Evolutionary conservation across 352 stramenopile genomes (phyloP), one percentile per base, ranked within the genome.

Genomic region (Pythium brachiatum): DNA sequence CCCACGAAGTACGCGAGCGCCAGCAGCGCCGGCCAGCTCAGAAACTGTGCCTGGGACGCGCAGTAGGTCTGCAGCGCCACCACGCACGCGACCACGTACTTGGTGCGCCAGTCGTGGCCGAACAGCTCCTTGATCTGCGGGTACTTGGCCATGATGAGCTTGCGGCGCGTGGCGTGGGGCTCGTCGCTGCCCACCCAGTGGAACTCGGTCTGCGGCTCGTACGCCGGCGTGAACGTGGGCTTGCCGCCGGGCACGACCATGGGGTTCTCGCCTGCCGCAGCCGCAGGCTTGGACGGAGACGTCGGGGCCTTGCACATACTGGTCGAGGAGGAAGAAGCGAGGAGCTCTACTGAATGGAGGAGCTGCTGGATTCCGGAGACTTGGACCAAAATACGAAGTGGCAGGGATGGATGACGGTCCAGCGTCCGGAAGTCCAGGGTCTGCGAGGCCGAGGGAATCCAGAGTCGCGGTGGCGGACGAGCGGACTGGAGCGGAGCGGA

Each of bases 61-160:
- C 88, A 80, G 43, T 82, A 78, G 38, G 93, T 84, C 76, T 98
- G 93, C 51, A 96, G 69, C 29, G 72, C 59, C 9, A 98, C 81
- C 13, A 87, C 83, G 9, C 73, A 70, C 2, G 69, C 36, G 3
- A 95, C 77, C 47, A 95, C 82, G 78, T 96, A 97, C 68, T 97
- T 97, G 41, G 85, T 95, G 66, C 81, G 82, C 66, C 76, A 83
- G 57, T 78, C 88, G 66, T 81, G 81, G 53, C 91, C 90, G 61
- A 96, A 96, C 34, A 97, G 81, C 68, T 94, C 82, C 65, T 96
- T 96, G 25, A 97, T 88, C 66, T 95, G 68, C 48, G 90, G 92
- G 69, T 98, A 85, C 66, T 95, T 93, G 63, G 84, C 80, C 61
- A 92, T 73, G 62, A 94, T 94, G 53, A 84, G 76, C 60, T 87